Evolutionary conservation across 2,329 filamentous ascomycete species (phyloP).

Genomic region (Phyllosticta capitalensis): DNA sequence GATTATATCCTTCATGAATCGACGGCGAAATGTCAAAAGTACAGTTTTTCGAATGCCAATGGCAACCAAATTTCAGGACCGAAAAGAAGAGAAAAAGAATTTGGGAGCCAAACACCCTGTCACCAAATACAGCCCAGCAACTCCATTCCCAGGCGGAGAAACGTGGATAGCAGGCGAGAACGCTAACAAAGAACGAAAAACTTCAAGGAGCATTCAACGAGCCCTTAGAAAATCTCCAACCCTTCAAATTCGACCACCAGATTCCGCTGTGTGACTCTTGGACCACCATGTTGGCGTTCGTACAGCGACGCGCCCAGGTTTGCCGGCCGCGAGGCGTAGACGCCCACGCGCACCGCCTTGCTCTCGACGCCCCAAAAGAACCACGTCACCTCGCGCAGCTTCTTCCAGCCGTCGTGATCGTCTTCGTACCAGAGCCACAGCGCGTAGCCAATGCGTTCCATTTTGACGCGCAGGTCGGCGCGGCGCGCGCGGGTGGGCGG

Average conservation of each 20-base stretch:
- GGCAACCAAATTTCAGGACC: too few species aligned
- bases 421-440: slow-evolving; percentile 50
- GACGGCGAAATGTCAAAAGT: too few species aligned
- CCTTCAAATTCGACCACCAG: slow-evolving; percentile 33
- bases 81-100: too few species aligned
- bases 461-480: slow-evolving; percentile 44
- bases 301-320: slow-evolving; percentile 33
- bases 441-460: slow-evolving; percentile 46
- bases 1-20: too few species aligned
- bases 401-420: slow-evolving; percentile 39
- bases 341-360: slow-evolving; percentile 48
- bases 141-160: too few species aligned
- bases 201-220: not conserved
- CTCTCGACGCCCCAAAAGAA: slow-evolving; percentile 53
- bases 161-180: not conserved
- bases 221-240: slow-evolving; percentile 26
- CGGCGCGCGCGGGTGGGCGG: slow-evolving; percentile 32
- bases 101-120: too few species aligned
- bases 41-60: too few species aligned
- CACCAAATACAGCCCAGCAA: too few species aligned
- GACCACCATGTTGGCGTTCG: slow-evolving; percentile 22
- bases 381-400: slow-evolving; percentile 50
- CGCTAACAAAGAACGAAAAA: not conserved
- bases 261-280: slow-evolving; percentile 22
- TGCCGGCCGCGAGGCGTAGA: slow-evolving; percentile 48